Percentiles rank a stretch among this genome's conserved stretches.
These are phyloP conservation scores for Metarhizium album DNA, from an alignment of 2,329 filamentous ascomycete genomes.

Conservation along the genomic window DNA sequence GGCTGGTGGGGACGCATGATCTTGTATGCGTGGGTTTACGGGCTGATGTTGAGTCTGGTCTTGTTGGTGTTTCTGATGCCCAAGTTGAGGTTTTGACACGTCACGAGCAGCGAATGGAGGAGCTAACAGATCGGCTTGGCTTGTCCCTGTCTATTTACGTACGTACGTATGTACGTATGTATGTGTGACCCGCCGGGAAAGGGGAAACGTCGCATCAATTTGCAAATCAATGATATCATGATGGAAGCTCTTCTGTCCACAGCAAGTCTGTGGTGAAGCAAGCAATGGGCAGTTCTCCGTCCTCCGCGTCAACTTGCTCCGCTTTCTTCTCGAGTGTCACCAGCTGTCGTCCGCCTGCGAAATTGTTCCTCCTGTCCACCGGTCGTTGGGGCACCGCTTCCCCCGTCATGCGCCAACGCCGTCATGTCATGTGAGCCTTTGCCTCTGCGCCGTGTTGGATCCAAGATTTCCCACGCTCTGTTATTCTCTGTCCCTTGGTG, in stretches of 20 bases:
- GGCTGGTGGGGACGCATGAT: conserved; percentile 79
- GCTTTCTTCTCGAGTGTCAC: neutral
- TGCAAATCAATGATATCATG: neutral
- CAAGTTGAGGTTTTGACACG: conserved; percentile 67
- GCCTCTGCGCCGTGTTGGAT: too few relatives aligned
- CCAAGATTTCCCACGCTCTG: too few relatives aligned
- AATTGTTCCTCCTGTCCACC: too few relatives aligned
- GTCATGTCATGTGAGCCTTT: too few relatives aligned
- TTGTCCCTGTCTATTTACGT: neutral
- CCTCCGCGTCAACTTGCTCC: neutral
- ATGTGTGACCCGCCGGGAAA: too few relatives aligned
- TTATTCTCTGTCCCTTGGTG: too few relatives aligned
- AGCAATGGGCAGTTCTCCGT: neutral
- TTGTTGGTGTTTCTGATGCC: conserved; percentile 77
- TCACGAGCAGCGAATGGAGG: neutral
- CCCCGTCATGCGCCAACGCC: too few relatives aligned
- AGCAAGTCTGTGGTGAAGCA: neutral
- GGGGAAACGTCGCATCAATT: too few relatives aligned
- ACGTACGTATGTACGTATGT: too few relatives aligned
- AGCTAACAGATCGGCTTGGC: neutral
- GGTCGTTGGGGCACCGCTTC: too few relatives aligned
- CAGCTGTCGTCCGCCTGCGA: too few relatives aligned
- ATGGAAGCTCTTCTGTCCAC: neutral
- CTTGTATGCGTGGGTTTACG: conserved; percentile 76
- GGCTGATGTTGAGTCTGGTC: conserved; percentile 66